Evolutionary conservation across 1,139 yeast genomes (phyloP).

Genomic region (Keqinozyma sinolaborantium): DNA sequence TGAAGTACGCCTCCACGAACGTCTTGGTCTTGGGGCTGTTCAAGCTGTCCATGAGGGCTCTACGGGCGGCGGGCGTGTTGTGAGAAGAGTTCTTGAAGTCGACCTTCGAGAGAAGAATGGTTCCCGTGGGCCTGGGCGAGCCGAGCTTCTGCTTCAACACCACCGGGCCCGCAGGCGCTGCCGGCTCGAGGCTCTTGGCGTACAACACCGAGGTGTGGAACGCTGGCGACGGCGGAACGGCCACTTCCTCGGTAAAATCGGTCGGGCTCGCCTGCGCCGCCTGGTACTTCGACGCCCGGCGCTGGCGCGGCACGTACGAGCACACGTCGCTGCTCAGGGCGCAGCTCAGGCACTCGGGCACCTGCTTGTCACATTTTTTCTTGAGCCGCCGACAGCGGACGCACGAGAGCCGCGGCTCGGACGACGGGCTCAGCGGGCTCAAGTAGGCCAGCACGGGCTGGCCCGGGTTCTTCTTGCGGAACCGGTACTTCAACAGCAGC

Average conservation of each 20-base stretch:
- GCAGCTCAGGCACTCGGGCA: slow-evolving; percentile 46
- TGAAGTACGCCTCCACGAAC: slow-evolving; percentile 31
- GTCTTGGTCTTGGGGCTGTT: slow-evolving; percentile 5
- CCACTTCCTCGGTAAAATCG: too few relatives aligned
- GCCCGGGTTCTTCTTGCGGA: too few relatives aligned
- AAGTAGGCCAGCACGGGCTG: too few relatives aligned
- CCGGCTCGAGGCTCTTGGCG: not conserved
- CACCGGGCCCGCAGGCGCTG: slow-evolving; percentile 2
- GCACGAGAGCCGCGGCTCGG: too few relatives aligned
- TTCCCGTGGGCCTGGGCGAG: not conserved
- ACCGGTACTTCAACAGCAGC: too few relatives aligned
- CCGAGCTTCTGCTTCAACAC: not conserved
- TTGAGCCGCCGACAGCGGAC: slow-evolving; percentile 31
- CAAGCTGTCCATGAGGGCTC: slow-evolving; percentile 2
- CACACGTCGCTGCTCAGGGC: slow-evolving; percentile 33
- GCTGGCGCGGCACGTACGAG: slow-evolving; percentile 22
- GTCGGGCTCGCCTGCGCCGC: too few relatives aligned
- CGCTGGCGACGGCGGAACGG: too few relatives aligned
- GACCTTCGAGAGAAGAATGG: not conserved
- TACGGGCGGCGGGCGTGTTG: slow-evolving; percentile 2
- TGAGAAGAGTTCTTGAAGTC: slow-evolving; percentile 5
- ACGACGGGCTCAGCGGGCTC: too few relatives aligned
- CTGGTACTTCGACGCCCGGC: slow-evolving; percentile 10
- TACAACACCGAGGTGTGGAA: not conserved
- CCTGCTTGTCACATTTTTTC: slow-evolving; percentile 45